Conservation (phyloP, 768 basidiomycete species). For the Boletus patriciae region DNA sequence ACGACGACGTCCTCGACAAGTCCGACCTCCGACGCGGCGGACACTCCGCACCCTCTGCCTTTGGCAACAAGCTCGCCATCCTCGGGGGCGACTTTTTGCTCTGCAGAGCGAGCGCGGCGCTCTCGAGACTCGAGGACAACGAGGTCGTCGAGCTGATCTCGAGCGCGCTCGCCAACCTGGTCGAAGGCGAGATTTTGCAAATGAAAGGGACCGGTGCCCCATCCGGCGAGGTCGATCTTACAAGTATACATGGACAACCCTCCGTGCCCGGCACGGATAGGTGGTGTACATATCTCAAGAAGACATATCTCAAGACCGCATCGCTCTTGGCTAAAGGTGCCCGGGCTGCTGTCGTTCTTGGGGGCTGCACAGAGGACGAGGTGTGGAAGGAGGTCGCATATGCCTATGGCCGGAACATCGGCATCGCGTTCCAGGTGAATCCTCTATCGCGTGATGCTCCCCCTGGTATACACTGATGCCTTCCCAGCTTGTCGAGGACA, state of each 20-base stretch:
- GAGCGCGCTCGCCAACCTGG: conserved; percentile 89
- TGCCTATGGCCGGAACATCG: conserved; percentile 85
- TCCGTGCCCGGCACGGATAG: conserved; percentile 40
- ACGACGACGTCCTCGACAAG: conserved; percentile 85
- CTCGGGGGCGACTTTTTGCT: conserved; percentile 96
- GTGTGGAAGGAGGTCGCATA: conserved; percentile 88
- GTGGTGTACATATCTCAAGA: conserved; percentile 82
- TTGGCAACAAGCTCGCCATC: conserved; percentile 92
- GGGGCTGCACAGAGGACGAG: conserved; percentile 76
- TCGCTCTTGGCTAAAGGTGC: conserved; percentile 88
- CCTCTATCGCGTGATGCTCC: neutral
- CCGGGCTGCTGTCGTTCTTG: conserved; percentile 80
- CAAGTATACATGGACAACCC: conserved; percentile 46
- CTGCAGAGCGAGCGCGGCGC: conserved; percentile 83
- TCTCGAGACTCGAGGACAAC: conserved; percentile 79
- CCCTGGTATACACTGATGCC: conserved; percentile 5
- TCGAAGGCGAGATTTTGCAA: conserved; percentile 95
- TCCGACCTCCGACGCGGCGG: conserved; percentile 69
- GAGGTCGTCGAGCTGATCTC: conserved; percentile 95
- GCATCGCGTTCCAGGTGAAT: conserved; percentile 92
- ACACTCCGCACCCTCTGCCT: conserved; percentile 68
- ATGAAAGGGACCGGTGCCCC: conserved; percentile 36
- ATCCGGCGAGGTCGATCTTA: conserved; percentile 26
- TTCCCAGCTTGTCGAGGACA: conserved; percentile 87
- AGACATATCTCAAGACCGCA: conserved; percentile 92